Evolutionary conservation across 225 moss, liverwort and hornwort genomes (phyloP), one percentile per base, ranked within the genome.

Genomic region (Bryoerythrophyllum caledonicum): DNA sequence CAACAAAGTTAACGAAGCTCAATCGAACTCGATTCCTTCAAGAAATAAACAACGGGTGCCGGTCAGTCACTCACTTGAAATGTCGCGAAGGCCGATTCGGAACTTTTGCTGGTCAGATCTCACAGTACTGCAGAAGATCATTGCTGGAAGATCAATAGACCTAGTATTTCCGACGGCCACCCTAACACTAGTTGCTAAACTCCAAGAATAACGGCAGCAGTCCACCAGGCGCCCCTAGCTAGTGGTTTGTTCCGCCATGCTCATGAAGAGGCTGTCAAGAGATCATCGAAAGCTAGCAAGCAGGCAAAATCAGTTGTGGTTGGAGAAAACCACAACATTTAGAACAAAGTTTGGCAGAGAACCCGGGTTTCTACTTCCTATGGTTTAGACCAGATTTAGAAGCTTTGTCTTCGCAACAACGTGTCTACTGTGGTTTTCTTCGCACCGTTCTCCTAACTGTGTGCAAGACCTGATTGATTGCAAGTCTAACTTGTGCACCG

Each of bases 181-280:
- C 72, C 76, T 77, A 72, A 21, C 25, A 72, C 16, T 17, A 44
- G 34, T 15, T 43, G 16, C n/a, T 32, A 60, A 26, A 72, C 72
- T 54, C 34, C 71, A 20, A 7, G 1, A 2, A 37, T 41, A 20
- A 55, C 27, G 37, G 28, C 52, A 58, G 3, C 37, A 24, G 25
- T 68, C 10, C 38, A 17, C 24, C 44, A 44, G 44, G 44, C 1
- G 41, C 15, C 37, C 17, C 38, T 9, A 9, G 38, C 19, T 5
- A 40, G 38, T 37, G 56, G 2, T 2, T 19, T 20, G 23, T 34
- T 59, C 23, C 10, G 23, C 34, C 4, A 48, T 41, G 60, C 23
- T 49, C 34, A 74, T 56, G 40, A 34, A n/a, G 23, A 16, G 58
- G 24, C n/a, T 20, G 23, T 46, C 44, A 66, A 51, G 55, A 21